These are phyloP conservation scores for Xylaria telfairii DNA, from an alignment of 495 filamentous ascomycete species.

Conservation along the genomic window DNA sequence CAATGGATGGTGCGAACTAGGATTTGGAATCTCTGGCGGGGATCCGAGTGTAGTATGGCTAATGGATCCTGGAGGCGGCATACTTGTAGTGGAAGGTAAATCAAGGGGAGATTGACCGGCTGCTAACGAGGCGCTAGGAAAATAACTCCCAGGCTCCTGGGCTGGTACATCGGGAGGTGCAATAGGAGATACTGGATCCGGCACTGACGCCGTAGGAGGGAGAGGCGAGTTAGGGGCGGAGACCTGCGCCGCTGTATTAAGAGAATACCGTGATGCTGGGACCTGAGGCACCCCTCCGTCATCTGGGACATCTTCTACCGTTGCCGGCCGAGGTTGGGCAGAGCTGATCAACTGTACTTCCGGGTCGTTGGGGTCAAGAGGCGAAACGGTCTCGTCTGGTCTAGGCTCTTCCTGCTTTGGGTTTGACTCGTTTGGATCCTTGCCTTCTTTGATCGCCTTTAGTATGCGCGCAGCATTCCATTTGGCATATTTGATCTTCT, in stretches of 20 bases:
- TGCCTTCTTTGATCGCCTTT: constrained; percentile 88
- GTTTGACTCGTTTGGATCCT: constrained; percentile 91
- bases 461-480: constrained; percentile 91
- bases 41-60: constrained; percentile 20
- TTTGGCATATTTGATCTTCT: constrained; percentile 94
- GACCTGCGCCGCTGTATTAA: constrained; percentile 42
- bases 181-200: constrained; percentile 47
- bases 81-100: constrained; percentile 35
- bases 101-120: constrained; percentile 32
- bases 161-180: constrained; percentile 39
- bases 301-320: constrained; percentile 63
- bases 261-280: constrained; percentile 44
- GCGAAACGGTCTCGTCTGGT: constrained; percentile 52
- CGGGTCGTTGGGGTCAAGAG: constrained; percentile 64
- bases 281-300: constrained; percentile 44
- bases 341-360: constrained; percentile 63
- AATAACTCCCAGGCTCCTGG: constrained; percentile 38
- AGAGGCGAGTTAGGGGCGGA: constrained; percentile 51
- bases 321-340: constrained; percentile 57
- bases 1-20: constrained; percentile 38
- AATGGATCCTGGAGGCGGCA: constrained; percentile 34
- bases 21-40: constrained; percentile 32
- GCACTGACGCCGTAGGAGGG: constrained; percentile 37
- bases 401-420: constrained; percentile 56
- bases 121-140: constrained; percentile 28